These are phyloP conservation scores for Aspergillus texensis DNA, from an alignment of 2,329 filamentous ascomycete species.

Conservation along the genomic window DNA sequence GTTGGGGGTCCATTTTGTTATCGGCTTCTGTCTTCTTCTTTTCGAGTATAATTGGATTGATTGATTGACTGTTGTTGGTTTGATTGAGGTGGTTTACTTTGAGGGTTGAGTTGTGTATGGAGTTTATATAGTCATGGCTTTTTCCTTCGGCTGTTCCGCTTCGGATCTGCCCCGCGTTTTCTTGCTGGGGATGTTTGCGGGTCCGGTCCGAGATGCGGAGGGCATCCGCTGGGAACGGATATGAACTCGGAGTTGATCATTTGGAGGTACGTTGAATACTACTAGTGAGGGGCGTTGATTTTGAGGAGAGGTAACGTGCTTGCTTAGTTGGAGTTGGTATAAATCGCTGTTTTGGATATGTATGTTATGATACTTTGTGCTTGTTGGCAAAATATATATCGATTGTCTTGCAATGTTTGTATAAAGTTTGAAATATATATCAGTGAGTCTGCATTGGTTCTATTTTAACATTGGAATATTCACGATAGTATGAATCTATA, in stretches of 20 bases:
- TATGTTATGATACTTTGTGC: not conserved
- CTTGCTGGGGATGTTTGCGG: not conserved
- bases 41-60: no score
- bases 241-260: no score
- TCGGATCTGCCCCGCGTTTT: not conserved
- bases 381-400: not conserved
- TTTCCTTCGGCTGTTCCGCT: not conserved
- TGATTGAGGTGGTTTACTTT: not conserved
- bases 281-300: not conserved
- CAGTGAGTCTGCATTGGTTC: not conserved
- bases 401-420: no score
- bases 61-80: not conserved
- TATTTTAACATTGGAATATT: not conserved
- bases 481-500: not conserved
- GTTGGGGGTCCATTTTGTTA: not conserved
- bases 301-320: not conserved
- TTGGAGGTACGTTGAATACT: no score
- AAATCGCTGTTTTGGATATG: not conserved
- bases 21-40: not conserved
- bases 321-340: not conserved
- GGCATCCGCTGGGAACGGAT: not conserved
- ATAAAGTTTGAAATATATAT: no score
- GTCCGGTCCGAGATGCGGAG: not conserved
- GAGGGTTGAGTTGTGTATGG: not conserved
- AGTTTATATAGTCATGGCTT: not conserved